Evolutionary conservation across 2,329 filamentous ascomycete species (phyloP).

Genomic region (Verticillium longisporum): DNA sequence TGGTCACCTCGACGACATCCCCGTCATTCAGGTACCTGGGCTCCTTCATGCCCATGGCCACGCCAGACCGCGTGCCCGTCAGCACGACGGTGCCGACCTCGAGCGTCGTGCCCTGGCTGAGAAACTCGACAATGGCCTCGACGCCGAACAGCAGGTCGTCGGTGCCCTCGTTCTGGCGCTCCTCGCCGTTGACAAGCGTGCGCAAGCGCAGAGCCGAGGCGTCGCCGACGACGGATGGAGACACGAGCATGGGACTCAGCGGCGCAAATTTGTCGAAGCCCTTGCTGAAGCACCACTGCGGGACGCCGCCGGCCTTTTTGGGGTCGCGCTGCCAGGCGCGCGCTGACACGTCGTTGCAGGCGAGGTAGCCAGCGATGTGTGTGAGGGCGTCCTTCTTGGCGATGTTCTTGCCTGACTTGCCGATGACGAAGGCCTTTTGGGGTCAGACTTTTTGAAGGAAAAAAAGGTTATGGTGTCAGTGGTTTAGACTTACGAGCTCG

Average conservation of each 20-base stretch:
- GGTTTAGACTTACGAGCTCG: constrained; percentile 26
- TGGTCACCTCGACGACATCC: constrained; percentile 34
- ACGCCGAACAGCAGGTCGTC: constrained; percentile 43
- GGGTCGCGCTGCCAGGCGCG: constrained; percentile 47
- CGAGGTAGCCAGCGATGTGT: constrained; percentile 38
- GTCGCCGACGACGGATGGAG: constrained; percentile 19
- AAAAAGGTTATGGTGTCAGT: not conserved
- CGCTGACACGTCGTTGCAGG: constrained; percentile 48
- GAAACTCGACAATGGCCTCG: constrained; percentile 35
- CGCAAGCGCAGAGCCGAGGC: constrained; percentile 21
- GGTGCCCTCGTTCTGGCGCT: constrained; percentile 39
- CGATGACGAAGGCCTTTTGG: constrained; percentile 39
- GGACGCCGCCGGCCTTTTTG: constrained; percentile 25
- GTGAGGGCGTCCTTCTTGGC: constrained; percentile 32
- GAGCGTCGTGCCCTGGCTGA: constrained; percentile 42
- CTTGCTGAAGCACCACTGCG: constrained; percentile 52
- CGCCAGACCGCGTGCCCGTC: constrained; percentile 40
- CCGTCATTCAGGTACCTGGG: constrained; percentile 34
- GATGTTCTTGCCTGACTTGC: constrained; percentile 44
- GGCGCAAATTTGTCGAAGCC: constrained; percentile 48
- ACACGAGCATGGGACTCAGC: constrained; percentile 39
- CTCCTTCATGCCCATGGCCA: constrained; percentile 37
- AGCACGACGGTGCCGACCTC: constrained; percentile 43
- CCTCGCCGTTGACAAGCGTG: constrained; percentile 42
- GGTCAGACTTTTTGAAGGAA: not conserved